Base-by-base conservation (phyloP, 2,329 filamentous ascomycete genomes). In the Pseudogymnoascus sp. region DNA sequence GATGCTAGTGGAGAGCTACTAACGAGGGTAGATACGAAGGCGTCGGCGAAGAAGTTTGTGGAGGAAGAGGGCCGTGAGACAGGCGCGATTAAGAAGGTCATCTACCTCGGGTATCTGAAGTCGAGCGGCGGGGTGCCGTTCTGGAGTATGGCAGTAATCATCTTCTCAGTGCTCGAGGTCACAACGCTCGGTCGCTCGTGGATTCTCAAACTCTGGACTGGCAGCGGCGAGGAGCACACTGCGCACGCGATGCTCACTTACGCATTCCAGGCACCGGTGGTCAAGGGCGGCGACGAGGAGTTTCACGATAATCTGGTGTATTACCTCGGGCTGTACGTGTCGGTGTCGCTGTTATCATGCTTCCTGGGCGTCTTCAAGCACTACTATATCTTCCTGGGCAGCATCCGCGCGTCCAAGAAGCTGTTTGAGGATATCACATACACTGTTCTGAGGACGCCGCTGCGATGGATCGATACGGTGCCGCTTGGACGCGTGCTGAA, bases 381-480 rank as follows among this genome's bases (percentile, higher is more conserved):
- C 73, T 82, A 81, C 64, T 85, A 84, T 72, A 78, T 89, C 4
- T 89, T 86, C 69, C 68, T 78, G 6, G 86, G 87, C 59, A 88
- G 88, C 11, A 79, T 92, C 68, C 81, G 80, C 64, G 89, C 89
- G 2, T 91, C 89, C n/a, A 80, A 84, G 40, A 76, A 77, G 50
- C 78, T 93, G 3, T 93, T 92, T 66, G 80, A 84, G 22, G 82
- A 82, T 61, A 82, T 92, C 66, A 84, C 87, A 46, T 85, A 84
- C 67, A 80, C 84, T 0, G 81, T 93, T 10, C 78, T 93, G 3
- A 83, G 88, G 16, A 86, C 89, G 5, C 89, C 89, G 1, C 78
- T 93, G n/a, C 80, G 89, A 65, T 92, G 89, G 88, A 80, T 93
- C 38, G 90, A 93, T 71, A 93, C 89, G 0, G 87, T 91, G 0